These are phyloP conservation scores for Coemansia sp. DNA, from an alignment of 192 early-diverging fungal genomes.

Conservation along the genomic window DNA sequence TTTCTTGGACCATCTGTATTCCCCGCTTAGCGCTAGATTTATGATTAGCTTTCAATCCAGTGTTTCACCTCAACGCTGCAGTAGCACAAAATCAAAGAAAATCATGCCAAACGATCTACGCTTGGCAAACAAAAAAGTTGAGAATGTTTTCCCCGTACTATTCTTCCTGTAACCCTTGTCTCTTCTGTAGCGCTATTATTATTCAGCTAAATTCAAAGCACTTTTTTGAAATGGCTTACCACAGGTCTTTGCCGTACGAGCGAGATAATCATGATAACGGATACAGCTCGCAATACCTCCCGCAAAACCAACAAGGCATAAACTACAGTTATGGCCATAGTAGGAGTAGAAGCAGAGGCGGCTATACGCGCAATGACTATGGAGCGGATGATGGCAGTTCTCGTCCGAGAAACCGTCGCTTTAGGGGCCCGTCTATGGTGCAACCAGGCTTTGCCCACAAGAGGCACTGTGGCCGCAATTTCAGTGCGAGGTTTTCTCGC, in stretches of 20 bases:
- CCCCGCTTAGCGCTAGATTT: too few species aligned
- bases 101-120: too few species aligned
- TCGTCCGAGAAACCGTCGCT: neutral
- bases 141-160: too few species aligned
- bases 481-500: neutral
- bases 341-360: neutral
- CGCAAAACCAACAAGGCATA: neutral
- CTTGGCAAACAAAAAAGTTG: too few species aligned
- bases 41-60: too few species aligned
- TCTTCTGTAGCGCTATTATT: neutral
- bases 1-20: too few species aligned
- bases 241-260: neutral
- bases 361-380: neutral
- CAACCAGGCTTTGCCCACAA: neutral
- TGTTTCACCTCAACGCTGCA: too few species aligned
- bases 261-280: neutral
- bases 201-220: neutral
- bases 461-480: neutral
- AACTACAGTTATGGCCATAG: neutral
- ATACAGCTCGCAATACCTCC: neutral
- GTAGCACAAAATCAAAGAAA: too few species aligned
- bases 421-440: neutral
- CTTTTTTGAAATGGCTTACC: neutral
- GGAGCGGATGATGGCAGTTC: neutral
- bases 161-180: too few species aligned